Evolutionary conservation across 177 flowering plant species (phyloP), one percentile per base, ranked within the genome.

Genomic region (Vitis hybrid): DNA sequence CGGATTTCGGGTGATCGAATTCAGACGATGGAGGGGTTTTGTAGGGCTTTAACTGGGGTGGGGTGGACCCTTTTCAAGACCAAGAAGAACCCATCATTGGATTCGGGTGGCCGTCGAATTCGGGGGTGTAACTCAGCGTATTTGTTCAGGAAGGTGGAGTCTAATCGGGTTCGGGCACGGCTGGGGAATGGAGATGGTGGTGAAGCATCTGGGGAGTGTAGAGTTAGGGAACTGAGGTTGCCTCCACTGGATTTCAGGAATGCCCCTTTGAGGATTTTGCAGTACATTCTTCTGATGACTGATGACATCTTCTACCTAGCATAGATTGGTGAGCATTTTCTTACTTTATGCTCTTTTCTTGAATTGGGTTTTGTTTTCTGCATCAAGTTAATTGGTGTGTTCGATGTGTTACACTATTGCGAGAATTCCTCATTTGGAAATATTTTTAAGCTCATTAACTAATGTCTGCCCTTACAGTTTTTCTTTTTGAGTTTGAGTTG

Each of bases 51-150:
- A 51, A 84, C 88, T 7, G 87, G 91, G 22, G 66, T 45, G 53
- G 93, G 93, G 11, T 89, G 93, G 93, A 74, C 80, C 52, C 73
- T 89, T 58, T 89, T 81, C 83, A 83, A 75, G 77, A 79, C 84
- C 6, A 74, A 67, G 78, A 60, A 65, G 7, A 73, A 71, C 60
- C 74, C 78, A 11, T 67, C 70, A 53, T n/a, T 31, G 22, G 77
- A 72, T 73, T 71, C 81, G 10, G 75, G 64, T 3, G 66, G 45
- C 18, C 16, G 68, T 29, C 45, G 61, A n/a, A 9, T 48, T 53
- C 5, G n/a, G 29, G 60, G 74, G 10, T 67, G 61, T 19, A 73
- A 53, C n/a, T 70, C 78, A 19, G 77, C 74, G 18, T 86, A 80
- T 72, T 68, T 89, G 70, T 89, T 83, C 63, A 80, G 89, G 78